Percentiles rank a stretch among this genome's conserved stretches.
Conservation (phyloP, 345 rosid genomes). For the Kandelia obovata region DNA sequence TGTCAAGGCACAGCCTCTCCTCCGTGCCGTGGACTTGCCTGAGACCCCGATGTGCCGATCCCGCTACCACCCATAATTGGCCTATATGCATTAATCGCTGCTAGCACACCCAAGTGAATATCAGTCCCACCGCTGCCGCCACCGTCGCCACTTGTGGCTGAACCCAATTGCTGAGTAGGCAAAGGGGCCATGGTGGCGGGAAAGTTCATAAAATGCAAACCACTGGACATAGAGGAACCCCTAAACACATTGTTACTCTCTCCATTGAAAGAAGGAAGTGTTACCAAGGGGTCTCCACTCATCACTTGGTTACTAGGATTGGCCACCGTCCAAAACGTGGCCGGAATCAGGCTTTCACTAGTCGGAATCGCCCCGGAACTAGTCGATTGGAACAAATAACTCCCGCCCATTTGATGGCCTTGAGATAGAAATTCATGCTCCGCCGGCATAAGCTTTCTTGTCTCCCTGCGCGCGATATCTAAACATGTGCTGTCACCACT, state of each 20-base stretch:
- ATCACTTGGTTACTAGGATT: slow-evolving; percentile 37
- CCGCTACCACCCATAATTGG: slow-evolving; percentile 29
- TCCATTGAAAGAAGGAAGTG: slow-evolving; percentile 36
- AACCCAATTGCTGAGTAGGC: slow-evolving; percentile 53
- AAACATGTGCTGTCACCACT: slow-evolving; percentile 7
- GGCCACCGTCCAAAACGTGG: slow-evolving; percentile 62
- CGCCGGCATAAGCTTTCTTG: slow-evolving; percentile 28
- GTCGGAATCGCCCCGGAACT: slow-evolving; percentile 54
- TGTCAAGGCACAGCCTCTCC: slow-evolving; percentile 41
- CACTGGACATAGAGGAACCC: slow-evolving; percentile 36
- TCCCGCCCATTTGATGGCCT: slow-evolving; percentile 37
- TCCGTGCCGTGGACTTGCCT: slow-evolving; percentile 35
- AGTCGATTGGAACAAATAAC: slow-evolving; percentile 44
- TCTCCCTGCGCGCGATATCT: slow-evolving; percentile 18
- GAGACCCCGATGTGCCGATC: slow-evolving; percentile 13
- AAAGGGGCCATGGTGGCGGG: slow-evolving; percentile 63
- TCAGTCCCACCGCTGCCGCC: slow-evolving; percentile 30
- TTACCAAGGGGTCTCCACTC: slow-evolving; percentile 39
- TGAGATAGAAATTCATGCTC: slow-evolving; percentile 24
- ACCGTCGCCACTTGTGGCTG: slow-evolving; percentile 21
- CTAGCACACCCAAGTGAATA: slow-evolving; percentile 60
- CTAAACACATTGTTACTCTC: slow-evolving; percentile 28
- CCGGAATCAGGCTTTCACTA: slow-evolving; percentile 45
- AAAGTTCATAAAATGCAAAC: slow-evolving; percentile 75
- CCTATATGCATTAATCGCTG: slow-evolving; percentile 63